Evolutionary conservation across 1,139 yeast species (phyloP).

Genomic region (Yamadazyma siamensis): DNA sequence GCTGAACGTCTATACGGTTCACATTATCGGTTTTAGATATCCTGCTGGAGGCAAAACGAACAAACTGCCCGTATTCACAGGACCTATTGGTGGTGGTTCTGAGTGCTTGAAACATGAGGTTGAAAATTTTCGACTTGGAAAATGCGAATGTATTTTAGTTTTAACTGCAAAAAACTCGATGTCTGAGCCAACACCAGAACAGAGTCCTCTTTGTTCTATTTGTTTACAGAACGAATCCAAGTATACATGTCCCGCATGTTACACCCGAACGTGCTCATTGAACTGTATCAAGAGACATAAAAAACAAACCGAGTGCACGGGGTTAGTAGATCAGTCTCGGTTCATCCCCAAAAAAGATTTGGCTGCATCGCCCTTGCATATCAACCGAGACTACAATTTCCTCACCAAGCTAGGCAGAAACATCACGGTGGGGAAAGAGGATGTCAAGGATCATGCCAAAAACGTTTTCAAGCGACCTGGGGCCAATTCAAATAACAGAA

Average conservation of each 20-base stretch:
- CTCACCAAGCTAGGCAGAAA: conserved; percentile 58
- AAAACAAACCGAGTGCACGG: conserved; percentile 58
- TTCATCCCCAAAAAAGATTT: conserved; percentile 50
- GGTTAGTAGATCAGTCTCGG: conserved; percentile 58
- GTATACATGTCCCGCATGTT: conserved; percentile 87
- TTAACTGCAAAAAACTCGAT: too few relatives aligned
- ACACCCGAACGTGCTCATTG: conserved; percentile 62
- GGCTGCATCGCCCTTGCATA: conserved; percentile 28
- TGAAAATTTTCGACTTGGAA: too few relatives aligned
- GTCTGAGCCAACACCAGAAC: too few relatives aligned
- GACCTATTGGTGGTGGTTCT: conserved; percentile 1
- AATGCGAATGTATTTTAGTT: too few relatives aligned
- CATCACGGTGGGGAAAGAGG: conserved; percentile 50
- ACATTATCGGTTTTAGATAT: background rate
- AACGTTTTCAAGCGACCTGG: conserved; percentile 33
- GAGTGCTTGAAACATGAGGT: background rate
- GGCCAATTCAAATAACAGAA: conserved; percentile 13
- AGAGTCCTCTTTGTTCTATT: conserved; percentile 38
- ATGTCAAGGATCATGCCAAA: conserved; percentile 35
- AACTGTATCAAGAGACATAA: conserved; percentile 74
- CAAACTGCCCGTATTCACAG: background rate
- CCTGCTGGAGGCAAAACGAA: conserved; percentile 5
- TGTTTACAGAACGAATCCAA: conserved; percentile 49
- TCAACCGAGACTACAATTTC: conserved; percentile 85
- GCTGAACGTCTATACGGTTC: conserved; percentile 53